phyloP scores from a whole-genome alignment of 345 rosid genomes.

The Dovyalis caffra region DNA sequence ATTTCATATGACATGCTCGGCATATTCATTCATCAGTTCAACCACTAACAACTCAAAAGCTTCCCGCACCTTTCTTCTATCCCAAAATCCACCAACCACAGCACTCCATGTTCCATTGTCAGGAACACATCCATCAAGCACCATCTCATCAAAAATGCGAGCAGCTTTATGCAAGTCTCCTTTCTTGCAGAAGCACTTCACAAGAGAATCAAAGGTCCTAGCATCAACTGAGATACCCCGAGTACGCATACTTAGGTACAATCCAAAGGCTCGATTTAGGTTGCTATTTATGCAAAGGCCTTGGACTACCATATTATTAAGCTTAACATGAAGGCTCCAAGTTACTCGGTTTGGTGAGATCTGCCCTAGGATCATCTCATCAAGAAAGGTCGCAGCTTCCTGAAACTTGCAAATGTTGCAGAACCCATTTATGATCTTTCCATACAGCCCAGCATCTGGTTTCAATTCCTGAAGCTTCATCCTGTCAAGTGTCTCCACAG shows the following conservation, averaged over 20 bases:
- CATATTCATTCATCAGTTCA: constrained; percentile 2
- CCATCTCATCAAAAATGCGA: constrained; percentile 65
- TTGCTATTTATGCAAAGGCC: constrained; percentile 52
- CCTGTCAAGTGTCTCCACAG: constrained; percentile 71
- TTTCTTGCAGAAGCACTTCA: constrained; percentile 52
- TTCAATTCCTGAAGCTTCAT: constrained; percentile 91
- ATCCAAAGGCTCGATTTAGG: constrained; percentile 49
- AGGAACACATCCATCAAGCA: constrained; percentile 63
- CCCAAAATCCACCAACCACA: constrained; percentile 47
- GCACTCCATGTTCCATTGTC: constrained; percentile 52
- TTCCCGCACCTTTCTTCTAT: constrained; percentile 20
- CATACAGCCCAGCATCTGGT: constrained; percentile 81
- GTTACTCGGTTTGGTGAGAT: constrained; percentile 65
- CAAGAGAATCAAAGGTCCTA: constrained; percentile 40
- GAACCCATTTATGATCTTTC: constrained; percentile 62
- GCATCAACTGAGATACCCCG: constrained; percentile 63
- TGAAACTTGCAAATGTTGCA: constrained; percentile 52
- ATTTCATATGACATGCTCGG: neutral
- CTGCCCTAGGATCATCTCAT: constrained; percentile 72
- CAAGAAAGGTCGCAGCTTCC: constrained; percentile 84
- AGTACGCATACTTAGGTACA: constrained; percentile 63
- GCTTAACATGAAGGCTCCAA: constrained; percentile 70
- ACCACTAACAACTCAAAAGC: constrained; percentile 10
- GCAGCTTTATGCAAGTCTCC: constrained; percentile 61
- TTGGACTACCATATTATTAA: constrained; percentile 52